A percentile compares a stretch with the other conserved stretches of the same genome.
These are phyloP conservation scores for Chaetothyriales sp. DNA, from an alignment of 2,329 filamentous ascomycete species.

Conservation along the genomic window DNA sequence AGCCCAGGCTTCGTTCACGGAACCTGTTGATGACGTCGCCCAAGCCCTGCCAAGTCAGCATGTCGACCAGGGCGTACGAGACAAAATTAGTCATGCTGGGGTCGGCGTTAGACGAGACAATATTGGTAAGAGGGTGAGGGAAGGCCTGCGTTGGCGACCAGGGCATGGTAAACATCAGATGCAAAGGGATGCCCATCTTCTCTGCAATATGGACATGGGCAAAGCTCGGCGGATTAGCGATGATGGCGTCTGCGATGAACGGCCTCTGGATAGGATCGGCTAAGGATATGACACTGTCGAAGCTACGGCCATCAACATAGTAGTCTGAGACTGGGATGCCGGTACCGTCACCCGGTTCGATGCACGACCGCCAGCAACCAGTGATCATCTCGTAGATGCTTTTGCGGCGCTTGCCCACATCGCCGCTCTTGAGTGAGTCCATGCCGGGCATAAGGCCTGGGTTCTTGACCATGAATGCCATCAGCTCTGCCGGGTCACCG, in stretches of 20 bases:
- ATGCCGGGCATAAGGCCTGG: constrained; percentile 72
- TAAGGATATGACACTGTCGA: constrained; percentile 23
- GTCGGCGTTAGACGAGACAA: constrained; percentile 62
- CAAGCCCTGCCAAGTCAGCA: constrained; percentile 84
- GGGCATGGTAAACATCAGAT: constrained; percentile 91
- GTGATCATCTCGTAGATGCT: constrained; percentile 67
- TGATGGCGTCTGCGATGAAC: constrained; percentile 75
- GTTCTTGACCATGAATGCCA: constrained; percentile 86
- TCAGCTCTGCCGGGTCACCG: constrained; percentile 58
- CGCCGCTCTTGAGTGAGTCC: constrained; percentile 59
- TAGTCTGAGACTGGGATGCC: constrained; percentile 38
- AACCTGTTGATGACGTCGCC: constrained; percentile 86
- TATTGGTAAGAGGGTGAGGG: constrained; percentile 71
- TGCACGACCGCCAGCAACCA: constrained; percentile 75
- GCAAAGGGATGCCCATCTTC: constrained; percentile 59
- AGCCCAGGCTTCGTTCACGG: constrained; percentile 55
- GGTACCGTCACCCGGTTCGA: constrained; percentile 60
- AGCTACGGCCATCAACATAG: constrained; percentile 32
- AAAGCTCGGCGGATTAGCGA: constrained; percentile 68
- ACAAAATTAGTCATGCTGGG: constrained; percentile 63
- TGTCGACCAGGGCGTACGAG: constrained; percentile 70
- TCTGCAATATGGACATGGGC: constrained; percentile 69
- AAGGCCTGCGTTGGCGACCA: constrained; percentile 77
- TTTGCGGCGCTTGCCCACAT: constrained; percentile 57
- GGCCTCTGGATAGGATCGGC: constrained; percentile 37